Evolutionary conservation across 2,329 filamentous ascomycete genomes (phyloP).

Genomic region (Aspergillus brunneoviolaceus): DNA sequence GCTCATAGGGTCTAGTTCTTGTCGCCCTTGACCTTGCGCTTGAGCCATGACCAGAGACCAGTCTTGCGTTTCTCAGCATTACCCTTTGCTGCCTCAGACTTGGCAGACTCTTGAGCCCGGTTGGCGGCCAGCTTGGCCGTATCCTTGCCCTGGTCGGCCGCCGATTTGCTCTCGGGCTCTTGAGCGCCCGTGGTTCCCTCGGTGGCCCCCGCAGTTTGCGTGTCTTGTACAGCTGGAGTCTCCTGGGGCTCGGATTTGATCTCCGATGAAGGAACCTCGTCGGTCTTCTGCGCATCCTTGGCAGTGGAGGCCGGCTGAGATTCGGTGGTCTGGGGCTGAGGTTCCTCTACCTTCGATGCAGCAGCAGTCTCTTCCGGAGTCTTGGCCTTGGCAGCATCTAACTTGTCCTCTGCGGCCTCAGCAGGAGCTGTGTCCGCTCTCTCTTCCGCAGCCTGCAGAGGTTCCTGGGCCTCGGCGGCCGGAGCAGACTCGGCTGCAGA

Average conservation of each 20-base stretch:
- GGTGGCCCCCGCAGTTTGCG: not conserved
- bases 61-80: conserved; percentile 28
- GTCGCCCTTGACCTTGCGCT: conserved; percentile 30
- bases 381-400: conserved; percentile 15
- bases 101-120: conserved; percentile 8
- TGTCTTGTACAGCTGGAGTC: conserved; percentile 2
- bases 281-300: conserved; percentile 9
- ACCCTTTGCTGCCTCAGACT: conserved; percentile 13
- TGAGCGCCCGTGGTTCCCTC: conserved; percentile 12
- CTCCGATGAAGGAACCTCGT: not conserved
- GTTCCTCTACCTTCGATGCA: conserved; percentile 10
- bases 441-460: conserved; percentile 12
- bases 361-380: conserved; percentile 14
- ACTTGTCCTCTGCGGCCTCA: conserved; percentile 16
- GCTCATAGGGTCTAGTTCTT: not conserved
- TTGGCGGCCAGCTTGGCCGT: conserved; percentile 10
- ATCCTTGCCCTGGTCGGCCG: conserved; percentile 16
- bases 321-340: conserved; percentile 4
- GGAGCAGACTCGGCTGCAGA: not conserved
- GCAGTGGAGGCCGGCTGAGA: conserved; percentile 14
- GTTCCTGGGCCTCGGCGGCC: conserved; percentile 3
- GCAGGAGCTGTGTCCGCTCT: conserved; percentile 14
- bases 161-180: conserved; percentile 24
- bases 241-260: conserved; percentile 1
- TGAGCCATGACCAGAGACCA: conserved; percentile 28